Evolutionary conservation across 2,329 filamentous ascomycete genomes (phyloP), one percentile per base, ranked within the genome.

Genomic region (Xylaria sp.): DNA sequence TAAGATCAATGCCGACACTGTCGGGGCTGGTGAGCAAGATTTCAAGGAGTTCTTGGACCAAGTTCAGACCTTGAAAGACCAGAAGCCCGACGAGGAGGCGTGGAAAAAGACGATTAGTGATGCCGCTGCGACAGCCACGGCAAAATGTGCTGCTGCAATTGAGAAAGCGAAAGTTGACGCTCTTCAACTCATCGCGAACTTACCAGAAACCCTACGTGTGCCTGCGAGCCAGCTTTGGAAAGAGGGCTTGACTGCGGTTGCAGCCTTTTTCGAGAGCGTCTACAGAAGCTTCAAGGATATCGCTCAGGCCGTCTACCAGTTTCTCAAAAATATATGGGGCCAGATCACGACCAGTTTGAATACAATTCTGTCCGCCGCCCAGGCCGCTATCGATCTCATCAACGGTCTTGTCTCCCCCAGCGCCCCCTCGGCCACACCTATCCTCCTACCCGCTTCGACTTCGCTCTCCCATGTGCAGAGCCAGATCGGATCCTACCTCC

Each of bases 11-110:
- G 22, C 15, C 50, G n/a, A 38, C 31, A 53, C 50, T n/a, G 50
- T 53, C 29, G 5, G 38, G 2, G 22, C 50, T 53, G 31, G 50
- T 22, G 9, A 53, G 29, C 15, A 53, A 38, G 31, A 53, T 36
- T 53, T 36, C 31, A 53, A 53, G n/a, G 50, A 53, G 17, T 53
- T 53, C 31, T 53, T n/a, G n/a, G 31, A 33, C 10, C 31, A 53
- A 22, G 50, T 53, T 15, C 31, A 53, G 50, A 3, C 7, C 50
- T 53, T 53, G 50, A 53, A 53, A n/a, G 31, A 11, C 3, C 29
- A 53, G 31, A 2, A 7, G 3, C 29, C 50, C 36, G 50, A 53
- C n/a, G 17, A 33, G 22, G 31, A 36, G 29, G 17, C 7, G 25
- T 53, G 50, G 50, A 15, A 53, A 22, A 6, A 17, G 2, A 38